These are phyloP conservation scores for Tylopilus sp. DNA, from an alignment of 768 basidiomycete species.

Conservation along the genomic window DNA sequence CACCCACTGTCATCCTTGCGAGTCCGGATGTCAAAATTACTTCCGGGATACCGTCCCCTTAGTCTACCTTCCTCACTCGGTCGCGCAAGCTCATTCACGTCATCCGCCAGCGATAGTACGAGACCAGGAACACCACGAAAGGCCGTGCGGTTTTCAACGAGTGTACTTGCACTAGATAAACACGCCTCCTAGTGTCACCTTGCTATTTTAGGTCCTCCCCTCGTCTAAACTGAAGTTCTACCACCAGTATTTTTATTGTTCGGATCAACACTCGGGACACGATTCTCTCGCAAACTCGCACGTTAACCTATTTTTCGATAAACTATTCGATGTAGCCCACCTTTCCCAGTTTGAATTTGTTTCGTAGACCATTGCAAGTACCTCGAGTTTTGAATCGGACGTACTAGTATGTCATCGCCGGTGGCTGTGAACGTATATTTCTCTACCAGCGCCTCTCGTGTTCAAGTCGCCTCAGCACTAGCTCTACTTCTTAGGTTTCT, in stretches of 20 bases:
- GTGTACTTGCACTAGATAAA: conserved; percentile 32
- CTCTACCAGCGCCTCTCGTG: background rate
- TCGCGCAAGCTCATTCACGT: conserved; percentile 29
- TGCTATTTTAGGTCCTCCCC: conserved; percentile 1
- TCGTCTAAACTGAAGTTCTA: conserved; percentile 15
- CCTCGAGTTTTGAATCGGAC: conserved; percentile 1
- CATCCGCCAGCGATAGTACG: conserved; percentile 32
- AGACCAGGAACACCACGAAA: conserved; percentile 50
- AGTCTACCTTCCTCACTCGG: conserved; percentile 34
- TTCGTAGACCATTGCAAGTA: background rate
- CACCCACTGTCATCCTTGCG: conserved; percentile 40
- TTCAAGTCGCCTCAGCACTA: conserved; percentile 9
- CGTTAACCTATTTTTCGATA: conserved; percentile 24
- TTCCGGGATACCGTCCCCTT: conserved; percentile 41
- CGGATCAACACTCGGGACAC: conserved; percentile 19
- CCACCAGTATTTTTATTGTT: conserved; percentile 19
- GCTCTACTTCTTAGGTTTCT: background rate
- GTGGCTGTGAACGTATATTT: conserved; percentile 27
- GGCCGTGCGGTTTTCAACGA: conserved; percentile 59
- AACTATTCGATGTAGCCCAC: conserved; percentile 33
- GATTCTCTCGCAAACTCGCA: conserved; percentile 10
- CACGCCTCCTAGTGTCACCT: conserved; percentile 13
- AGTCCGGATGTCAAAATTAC: conserved; percentile 50
- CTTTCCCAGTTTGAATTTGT: conserved; percentile 5
- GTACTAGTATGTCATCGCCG: conserved; percentile 24